Conservation (phyloP, 352 stramenopile species). For the Globisporangium heterothallicum region DNA sequence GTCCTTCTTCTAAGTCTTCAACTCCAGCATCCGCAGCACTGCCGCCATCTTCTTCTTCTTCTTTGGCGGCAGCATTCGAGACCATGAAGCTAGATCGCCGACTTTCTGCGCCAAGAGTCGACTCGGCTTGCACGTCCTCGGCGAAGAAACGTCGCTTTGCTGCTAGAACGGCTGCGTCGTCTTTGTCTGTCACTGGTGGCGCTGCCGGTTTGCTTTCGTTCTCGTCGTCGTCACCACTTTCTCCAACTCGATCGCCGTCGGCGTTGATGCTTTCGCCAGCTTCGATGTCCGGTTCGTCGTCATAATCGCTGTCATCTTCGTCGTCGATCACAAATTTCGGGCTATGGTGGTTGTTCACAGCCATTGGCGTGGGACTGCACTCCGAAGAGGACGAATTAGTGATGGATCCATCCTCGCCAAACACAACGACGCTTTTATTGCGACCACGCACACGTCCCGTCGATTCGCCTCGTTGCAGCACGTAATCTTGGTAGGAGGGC, state of each 20-base stretch:
- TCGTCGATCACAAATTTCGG: slow-evolving; percentile 76
- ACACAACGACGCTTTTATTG: slow-evolving; percentile 32
- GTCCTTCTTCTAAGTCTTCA: slow-evolving; percentile 7
- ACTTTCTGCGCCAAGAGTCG: not conserved
- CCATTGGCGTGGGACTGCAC: slow-evolving; percentile 47
- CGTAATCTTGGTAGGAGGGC: slow-evolving; percentile 81
- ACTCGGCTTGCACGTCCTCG: slow-evolving; percentile 3
- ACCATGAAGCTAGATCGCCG: not conserved
- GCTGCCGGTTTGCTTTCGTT: not conserved
- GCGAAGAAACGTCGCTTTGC: slow-evolving; percentile 13
- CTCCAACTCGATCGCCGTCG: not conserved
- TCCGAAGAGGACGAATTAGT: slow-evolving; percentile 38
- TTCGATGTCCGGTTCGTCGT: slow-evolving; percentile 6
- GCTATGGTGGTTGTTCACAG: slow-evolving; percentile 40
- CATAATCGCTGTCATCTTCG: slow-evolving; percentile 47
- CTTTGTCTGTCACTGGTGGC: not conserved
- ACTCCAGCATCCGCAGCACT: not conserved
- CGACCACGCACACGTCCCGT: slow-evolving; percentile 25
- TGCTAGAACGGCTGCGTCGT: not conserved
- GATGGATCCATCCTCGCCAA: slow-evolving; percentile 34
- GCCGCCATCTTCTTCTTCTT: not conserved
- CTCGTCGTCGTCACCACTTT: not conserved
- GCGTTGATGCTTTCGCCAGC: not conserved
- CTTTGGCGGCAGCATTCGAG: not conserved
- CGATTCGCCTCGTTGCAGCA: slow-evolving; percentile 67